Base-by-base conservation (phyloP, 2,329 filamentous ascomycete genomes). In the Diaporthe caulivora region DNA sequence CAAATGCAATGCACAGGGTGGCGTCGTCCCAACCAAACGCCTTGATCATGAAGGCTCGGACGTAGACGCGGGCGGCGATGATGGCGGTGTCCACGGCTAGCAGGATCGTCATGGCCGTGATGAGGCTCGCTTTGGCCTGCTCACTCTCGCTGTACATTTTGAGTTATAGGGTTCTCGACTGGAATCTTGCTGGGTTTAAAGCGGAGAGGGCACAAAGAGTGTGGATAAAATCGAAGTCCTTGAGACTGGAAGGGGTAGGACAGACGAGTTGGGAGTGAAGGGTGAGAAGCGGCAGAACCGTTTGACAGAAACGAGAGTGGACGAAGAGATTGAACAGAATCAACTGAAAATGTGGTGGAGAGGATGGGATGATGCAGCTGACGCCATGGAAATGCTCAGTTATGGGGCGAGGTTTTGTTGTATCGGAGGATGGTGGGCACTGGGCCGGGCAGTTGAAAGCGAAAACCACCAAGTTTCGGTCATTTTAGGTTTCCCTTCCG, bases 11-110 rank as follows among this genome's bases (percentile, higher is more conserved):
- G 37, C 78, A 75, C 11, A 82, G 70, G 29, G 77, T 68, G 21
- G 78, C 75, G 40, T 82, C 80, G 68, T 82, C 80, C 73, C 75
- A 76, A n/a, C 80, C 80, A 60, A 81, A 81, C 0, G 77, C 77
- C 18, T 76, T 76, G n/a, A 80, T 74, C 54, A 81, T 64, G 53
- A 72, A 77, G 13, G 76, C 78, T 24, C 80, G 80, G 9, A 81
- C 80, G 70, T 80, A 81, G 40, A 81, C 65, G 29, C 80, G 79
- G 11, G 76, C 73, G 34, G 72, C 76, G 40, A 82, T 75, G 51
- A 77, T 78, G 24, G 75, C 31, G 4, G 71, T 76, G 69, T 82
- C 76, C 2, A 80, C 62, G 2, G 79, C 44, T 1, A 82, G 71
- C 67, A 82, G 80, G 26, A 79, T 72, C 34, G 75, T 72, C 75